Evolutionary conservation across 1,284 basidiomycete genomes (phyloP), one percentile per base, ranked within the genome.

Genomic region (Sporisorium scitamineum): DNA sequence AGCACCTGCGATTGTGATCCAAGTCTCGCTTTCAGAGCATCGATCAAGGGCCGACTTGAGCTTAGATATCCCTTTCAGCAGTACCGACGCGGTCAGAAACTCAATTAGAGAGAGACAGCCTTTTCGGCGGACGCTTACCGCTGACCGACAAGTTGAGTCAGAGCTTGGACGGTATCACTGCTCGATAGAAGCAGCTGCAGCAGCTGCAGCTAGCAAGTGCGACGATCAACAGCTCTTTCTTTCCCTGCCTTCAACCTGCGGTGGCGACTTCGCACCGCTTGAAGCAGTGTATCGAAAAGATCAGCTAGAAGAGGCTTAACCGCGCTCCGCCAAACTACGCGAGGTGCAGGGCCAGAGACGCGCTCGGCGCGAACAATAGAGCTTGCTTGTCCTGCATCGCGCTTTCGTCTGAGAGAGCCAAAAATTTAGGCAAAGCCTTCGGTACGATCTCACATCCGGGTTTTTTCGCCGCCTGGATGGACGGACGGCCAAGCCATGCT

Each of bases 361-460:
- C 48, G 48, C 18, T 8, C n/a, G 20, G 14, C 48, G 48, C 48
- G n/a, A 50, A 31, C 48, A 50, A 50, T 50, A 31, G 48, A 50
- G 48, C 29, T 13, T 11, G 32, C 32, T 34, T 34, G n/a, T 9
- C 37, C 37, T 39, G 37, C 37, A 39, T n/a, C 37, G 37, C 47
- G 18, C 47, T n/a, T 9, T 8, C 16, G 16, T 14, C 39, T 42
- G 24, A 55, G 31, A 51, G 54, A 5, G 48, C 27, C 22, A 18
- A 26, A 20, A 20, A 27, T 11, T 14, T 13, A 26, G 14, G 22
- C 37, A 58, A 41, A 24, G 20, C 18, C 22, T 18, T 34, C 51
- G 22, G 22, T 26, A n/a, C 69, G 69, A 62, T 71, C 69, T 71
- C 44, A 71, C 69, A 71, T 47, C 27, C 5, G 11, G 13, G n/a